phyloP scores from a whole-genome alignment of 208 protist genomes.

The Acanthamoeba lenticulata region DNA sequence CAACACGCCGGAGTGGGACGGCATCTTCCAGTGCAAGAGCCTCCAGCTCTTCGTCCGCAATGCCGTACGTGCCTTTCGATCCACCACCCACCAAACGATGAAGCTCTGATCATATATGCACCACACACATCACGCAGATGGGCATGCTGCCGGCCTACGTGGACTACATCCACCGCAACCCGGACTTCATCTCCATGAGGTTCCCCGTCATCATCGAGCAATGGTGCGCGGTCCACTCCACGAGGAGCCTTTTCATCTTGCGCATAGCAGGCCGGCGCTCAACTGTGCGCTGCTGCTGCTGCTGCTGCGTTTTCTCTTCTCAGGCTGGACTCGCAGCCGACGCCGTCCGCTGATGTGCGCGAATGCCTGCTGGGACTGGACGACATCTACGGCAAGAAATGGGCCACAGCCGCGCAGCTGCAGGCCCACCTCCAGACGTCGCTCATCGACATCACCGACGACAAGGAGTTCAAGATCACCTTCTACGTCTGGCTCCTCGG shows the following conservation, averaged over 20 bases:
- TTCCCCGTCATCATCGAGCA: constrained; percentile 1
- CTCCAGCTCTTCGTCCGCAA: constrained; percentile 26
- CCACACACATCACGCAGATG: constrained; percentile 41
- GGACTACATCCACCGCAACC: constrained; percentile 46
- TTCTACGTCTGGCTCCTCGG: constrained; percentile 56
- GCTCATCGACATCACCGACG: constrained; percentile 16
- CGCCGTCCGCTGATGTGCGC: background rate
- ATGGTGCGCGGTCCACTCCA: background rate
- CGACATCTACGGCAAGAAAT: background rate
- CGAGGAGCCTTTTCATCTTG: too few species aligned
- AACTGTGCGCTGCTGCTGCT: too few species aligned
- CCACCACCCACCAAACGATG: too few species aligned
- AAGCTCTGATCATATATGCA: too few species aligned
- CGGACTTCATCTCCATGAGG: constrained; percentile 26
- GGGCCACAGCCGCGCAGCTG: background rate
- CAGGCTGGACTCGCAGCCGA: background rate
- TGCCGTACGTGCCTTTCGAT: background rate
- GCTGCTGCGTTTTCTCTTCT: background rate
- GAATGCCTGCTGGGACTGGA: background rate
- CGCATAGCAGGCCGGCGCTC: too few species aligned
- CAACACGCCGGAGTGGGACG: constrained; percentile 1
- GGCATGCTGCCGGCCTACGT: constrained; percentile 54
- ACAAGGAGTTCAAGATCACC: constrained; percentile 59
- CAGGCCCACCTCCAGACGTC: background rate
- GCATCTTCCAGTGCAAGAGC: constrained; percentile 38